Percentiles rank a stretch among this genome's conserved stretches.
Conservation (phyloP, 75 land plant species). For the Adiantum capillusveneris region DNA sequence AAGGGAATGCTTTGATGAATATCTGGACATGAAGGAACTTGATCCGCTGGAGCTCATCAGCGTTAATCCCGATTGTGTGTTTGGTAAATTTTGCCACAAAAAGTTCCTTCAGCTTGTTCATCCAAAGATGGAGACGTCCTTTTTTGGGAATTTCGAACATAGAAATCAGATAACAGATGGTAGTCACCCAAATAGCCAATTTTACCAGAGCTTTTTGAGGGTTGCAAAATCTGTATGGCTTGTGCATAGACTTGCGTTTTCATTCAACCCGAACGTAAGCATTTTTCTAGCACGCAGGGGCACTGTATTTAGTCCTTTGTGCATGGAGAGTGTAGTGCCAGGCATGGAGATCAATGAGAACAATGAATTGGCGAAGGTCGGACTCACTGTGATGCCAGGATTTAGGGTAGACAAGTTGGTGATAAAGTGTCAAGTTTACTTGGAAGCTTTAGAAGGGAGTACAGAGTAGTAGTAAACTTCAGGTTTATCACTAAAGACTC, state of each 20-base stretch:
- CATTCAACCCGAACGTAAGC: slow-evolving; percentile 63
- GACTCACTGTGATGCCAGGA: slow-evolving; percentile 90
- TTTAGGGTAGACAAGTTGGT: slow-evolving; percentile 60
- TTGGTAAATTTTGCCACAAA: slow-evolving; percentile 67
- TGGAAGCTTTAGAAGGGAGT: neutral
- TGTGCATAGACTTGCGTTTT: slow-evolving; percentile 71
- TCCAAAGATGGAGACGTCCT: slow-evolving; percentile 79
- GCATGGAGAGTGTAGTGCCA: slow-evolving; percentile 81
- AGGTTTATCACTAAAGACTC: no score
- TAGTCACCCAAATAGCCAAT: slow-evolving; percentile 73
- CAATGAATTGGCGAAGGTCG: slow-evolving; percentile 39
- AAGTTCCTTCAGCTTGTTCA: slow-evolving; percentile 74
- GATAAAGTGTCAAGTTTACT: slow-evolving; percentile 65
- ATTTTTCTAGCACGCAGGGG: slow-evolving; percentile 68
- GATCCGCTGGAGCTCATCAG: slow-evolving; percentile 61
- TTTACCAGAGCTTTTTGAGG: slow-evolving; percentile 75
- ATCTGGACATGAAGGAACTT: slow-evolving; percentile 46
- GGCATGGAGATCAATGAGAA: slow-evolving; percentile 34
- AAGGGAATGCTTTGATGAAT: slow-evolving; percentile 43
- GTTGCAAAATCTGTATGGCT: slow-evolving; percentile 86
- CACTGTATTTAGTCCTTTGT: slow-evolving; percentile 63
- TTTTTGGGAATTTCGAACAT: slow-evolving; percentile 84
- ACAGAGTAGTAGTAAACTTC: no score
- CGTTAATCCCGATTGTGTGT: slow-evolving; percentile 56
- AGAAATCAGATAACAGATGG: slow-evolving; percentile 62